Base-by-base conservation (phyloP, 805 yeast genomes). In the Metschnikowia cubensis region DNA sequence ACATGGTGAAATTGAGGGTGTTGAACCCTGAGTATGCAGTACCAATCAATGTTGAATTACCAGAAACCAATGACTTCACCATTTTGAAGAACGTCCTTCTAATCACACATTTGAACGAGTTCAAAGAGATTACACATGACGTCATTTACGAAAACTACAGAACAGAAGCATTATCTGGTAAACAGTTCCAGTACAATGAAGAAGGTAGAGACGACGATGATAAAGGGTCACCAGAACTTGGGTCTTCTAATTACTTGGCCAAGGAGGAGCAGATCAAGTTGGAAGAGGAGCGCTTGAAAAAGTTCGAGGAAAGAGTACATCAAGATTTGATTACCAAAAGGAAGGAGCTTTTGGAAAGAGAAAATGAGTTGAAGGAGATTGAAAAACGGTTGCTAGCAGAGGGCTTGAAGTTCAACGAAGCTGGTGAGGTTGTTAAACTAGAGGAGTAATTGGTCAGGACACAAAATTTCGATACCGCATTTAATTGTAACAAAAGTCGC, bases 181-280 rank as follows among this genome's bases (percentile, higher is more conserved):
- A 82, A 52, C 73, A 66, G 62, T 72, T 74, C 65, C 71, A 71
- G 50, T 73, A 75, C 55, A 62, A 53, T 45, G 56, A 55, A 39
- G 48, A 43, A 29, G 21, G 25, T 18, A 49, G 41, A 44, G 49
- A 35, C 15, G 59, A 52, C n/a, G 50, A 42, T 29, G 11, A 33
- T n/a, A 38, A 7, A 36, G 44, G 35, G 18, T 50, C 45, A 45
- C 52, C 37, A 36, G 53, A 44, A 6, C 47, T 48, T 14, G 57
- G 51, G 13, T 61, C 55, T 11, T 59, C 59, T n/a, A 66, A 62
- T 50, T 74, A 74, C 57, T 54, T 68, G 51, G 81, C 82, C 36
- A 87, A 92, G 68, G 97, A 90, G 67, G 96, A 89, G 69, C 95
- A 89, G 70, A 87, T 89, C 61, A 83, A 87, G 61, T 73, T 85